phyloP scores from a whole-genome alignment of 768 basidiomycete species.

The Boletellus sp. region DNA sequence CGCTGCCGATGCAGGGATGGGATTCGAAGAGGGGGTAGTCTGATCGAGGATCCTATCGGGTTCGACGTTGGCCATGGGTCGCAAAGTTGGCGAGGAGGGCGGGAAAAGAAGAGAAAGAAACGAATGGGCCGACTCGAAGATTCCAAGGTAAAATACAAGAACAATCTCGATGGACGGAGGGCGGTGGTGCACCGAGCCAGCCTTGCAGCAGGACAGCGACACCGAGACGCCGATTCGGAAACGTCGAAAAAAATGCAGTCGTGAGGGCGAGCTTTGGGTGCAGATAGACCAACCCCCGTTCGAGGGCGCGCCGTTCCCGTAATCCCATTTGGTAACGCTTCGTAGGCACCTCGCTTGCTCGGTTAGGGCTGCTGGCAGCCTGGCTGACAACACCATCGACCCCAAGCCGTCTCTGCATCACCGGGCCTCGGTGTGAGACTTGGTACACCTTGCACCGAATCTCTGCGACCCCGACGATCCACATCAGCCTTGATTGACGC shows the following conservation, averaged over 20 bases:
- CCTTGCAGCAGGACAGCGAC: slow-evolving; percentile 7
- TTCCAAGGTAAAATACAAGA: slow-evolving; percentile 22
- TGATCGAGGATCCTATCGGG: slow-evolving; percentile 28
- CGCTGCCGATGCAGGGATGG: background rate
- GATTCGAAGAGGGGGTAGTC: slow-evolving; percentile 2
- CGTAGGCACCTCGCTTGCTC: slow-evolving; percentile 15
- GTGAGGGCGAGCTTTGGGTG: slow-evolving; percentile 20
- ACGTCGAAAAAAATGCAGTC: slow-evolving; percentile 27
- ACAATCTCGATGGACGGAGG: slow-evolving; percentile 6
- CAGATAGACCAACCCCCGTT: slow-evolving; percentile 15
- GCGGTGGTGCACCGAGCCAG: slow-evolving; percentile 11
- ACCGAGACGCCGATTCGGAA: slow-evolving; percentile 11
- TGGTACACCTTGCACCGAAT: background rate
- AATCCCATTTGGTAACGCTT: slow-evolving; percentile 25
- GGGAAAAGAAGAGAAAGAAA: background rate
- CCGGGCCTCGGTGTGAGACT: too few relatives aligned
- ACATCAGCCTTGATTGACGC: slow-evolving; percentile 20
- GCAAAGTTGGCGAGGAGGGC: slow-evolving; percentile 6
- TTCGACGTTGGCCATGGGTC: slow-evolving; percentile 23
- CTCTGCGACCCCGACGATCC: background rate
- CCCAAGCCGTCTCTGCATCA: background rate
- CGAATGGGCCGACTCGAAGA: background rate
- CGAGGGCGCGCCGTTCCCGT: slow-evolving; percentile 18
- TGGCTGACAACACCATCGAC: background rate
- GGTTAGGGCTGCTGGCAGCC: slow-evolving; percentile 3